Base-by-base conservation (phyloP, 164 flowering plant species). In the Umbellularia californica region DNA sequence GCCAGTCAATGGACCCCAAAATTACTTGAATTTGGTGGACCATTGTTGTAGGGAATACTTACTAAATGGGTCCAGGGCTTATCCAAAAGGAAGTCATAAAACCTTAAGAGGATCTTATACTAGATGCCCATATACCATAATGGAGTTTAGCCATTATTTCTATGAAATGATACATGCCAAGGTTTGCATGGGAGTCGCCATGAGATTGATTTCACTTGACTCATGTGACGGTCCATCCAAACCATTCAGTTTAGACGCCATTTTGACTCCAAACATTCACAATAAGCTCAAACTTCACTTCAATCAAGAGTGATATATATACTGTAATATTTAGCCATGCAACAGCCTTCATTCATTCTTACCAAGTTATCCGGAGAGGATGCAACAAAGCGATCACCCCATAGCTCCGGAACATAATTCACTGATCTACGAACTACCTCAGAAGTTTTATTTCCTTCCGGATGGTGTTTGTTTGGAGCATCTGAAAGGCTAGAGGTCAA, bases 331-430 rank as follows among this genome's bases (percentile, higher is more conserved):
- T 52, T 52, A 9, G 19, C 15, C 15, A 52, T 52, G 58, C 17
- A 4, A 15, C 17, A 52, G 1, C 58, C 15, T 52, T 3, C 0
- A 12, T 52, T 19, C 58, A 52, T 25, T 23, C 51, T 50, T 66
- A 73, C 75, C 70, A 14, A 13, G 15, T 65, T 25, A 20, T 73
- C 75, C 0, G 2, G 24, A 25, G 70, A 73, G 62, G 17, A 27
- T 55, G 13, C 15, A 28, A 50, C 30, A 30, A 73, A 73, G 75
- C 65, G 25, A 28, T 66, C 64, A 3, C 75, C 75, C 75, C 75
- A 73, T 28, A 66, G 19, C 1, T 23, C 22, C 1, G 75, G 70
- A 23, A 47, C 70, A 51, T 6, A 73, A 15, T 25, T 24, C 47
- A 70, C 75, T 10, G 24, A 47, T 14, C 30, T 22, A 2, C 75